phyloP scores from a whole-genome alignment of 352 stramenopile species.

The Elongisporangium undulatum region DNA sequence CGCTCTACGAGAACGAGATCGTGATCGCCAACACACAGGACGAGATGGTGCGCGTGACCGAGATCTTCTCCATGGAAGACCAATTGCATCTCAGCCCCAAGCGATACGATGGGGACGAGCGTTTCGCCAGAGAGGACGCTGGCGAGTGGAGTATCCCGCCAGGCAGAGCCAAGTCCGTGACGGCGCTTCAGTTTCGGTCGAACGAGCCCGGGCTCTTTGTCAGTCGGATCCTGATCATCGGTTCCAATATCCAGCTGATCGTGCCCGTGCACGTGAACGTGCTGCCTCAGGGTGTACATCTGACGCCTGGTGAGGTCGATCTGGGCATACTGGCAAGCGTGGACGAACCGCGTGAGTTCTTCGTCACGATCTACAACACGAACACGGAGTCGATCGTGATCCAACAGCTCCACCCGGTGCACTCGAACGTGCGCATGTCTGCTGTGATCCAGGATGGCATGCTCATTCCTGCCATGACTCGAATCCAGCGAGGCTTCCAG shows the following conservation, averaged over 20 bases:
- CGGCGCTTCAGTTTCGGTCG: constrained; percentile 26
- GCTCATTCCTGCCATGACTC: constrained; percentile 28
- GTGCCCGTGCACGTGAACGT: constrained; percentile 34
- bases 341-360: constrained; percentile 18
- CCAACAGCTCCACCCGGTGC: constrained; percentile 23
- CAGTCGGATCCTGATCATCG: constrained; percentile 16
- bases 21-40: constrained; percentile 38
- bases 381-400: constrained; percentile 28
- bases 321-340: constrained; percentile 27
- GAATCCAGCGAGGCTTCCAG: constrained; percentile 25
- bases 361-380: constrained; percentile 39
- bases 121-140: constrained; percentile 11
- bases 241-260: constrained; percentile 10
- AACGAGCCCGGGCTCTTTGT: constrained; percentile 21
- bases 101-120: constrained; percentile 12
- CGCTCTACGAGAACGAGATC: constrained; percentile 25
- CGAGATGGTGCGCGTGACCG: constrained; percentile 32
- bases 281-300: constrained; percentile 28
- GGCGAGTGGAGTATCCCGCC: constrained; percentile 37
- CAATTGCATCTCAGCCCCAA: constrained; percentile 19
- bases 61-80: constrained; percentile 39
- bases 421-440: constrained; percentile 23
- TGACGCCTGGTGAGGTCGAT: constrained; percentile 28
- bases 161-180: constrained; percentile 23
- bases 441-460: constrained; percentile 21